Evolutionary conservation across 2,329 filamentous ascomycete genomes (phyloP), one percentile per base, ranked within the genome.

Genomic region (Verticillium longisporum): DNA sequence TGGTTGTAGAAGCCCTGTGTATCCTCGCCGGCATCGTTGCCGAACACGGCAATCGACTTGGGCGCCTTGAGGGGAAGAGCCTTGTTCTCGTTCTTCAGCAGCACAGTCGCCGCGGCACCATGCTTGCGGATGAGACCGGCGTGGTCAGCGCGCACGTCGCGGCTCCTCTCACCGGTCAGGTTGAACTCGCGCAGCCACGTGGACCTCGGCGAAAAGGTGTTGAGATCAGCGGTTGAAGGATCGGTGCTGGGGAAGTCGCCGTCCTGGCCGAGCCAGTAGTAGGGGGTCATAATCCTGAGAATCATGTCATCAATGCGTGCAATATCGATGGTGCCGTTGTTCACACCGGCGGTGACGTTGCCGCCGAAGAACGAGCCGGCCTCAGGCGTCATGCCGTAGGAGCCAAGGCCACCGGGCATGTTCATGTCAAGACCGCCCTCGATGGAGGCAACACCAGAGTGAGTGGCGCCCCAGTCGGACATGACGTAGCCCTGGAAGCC

Each of bases 1-100:
- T 87, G 80, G 68, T 87, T 89, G 61, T 80, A 80, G 69, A 88
- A 88, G 0, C 88, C 88, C 58, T 90, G 73, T 60, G 88, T 84
- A 31, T 83, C 80, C 68, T 90, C 86, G 1, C 90, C 90, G 14
- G 92, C 90, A 73, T 98, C 94, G 58, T 91, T 87, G 21, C 85
- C 68, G 78, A 86, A 73, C 77, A 83, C 66, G 71, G 81, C 76
- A 81, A 87, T 72, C 74, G 78, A 72, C 79, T 87, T 72, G 85
- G 79, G 79, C 3, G 74, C 74, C 68, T 80, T 80, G 41, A 86
- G 76, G 0, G 89, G 89, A 6, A 92, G 77, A 1, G 80, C 79
- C 38, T 80, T 80, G 63, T 80, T 80, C 34, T 76, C 76, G 74
- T 93, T 93, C 80, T 93, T 94, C 63, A 94, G 77, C 2, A 94